Conservation (phyloP, 202 grass and related monocot genomes). For the Panicum hallii region DNA sequence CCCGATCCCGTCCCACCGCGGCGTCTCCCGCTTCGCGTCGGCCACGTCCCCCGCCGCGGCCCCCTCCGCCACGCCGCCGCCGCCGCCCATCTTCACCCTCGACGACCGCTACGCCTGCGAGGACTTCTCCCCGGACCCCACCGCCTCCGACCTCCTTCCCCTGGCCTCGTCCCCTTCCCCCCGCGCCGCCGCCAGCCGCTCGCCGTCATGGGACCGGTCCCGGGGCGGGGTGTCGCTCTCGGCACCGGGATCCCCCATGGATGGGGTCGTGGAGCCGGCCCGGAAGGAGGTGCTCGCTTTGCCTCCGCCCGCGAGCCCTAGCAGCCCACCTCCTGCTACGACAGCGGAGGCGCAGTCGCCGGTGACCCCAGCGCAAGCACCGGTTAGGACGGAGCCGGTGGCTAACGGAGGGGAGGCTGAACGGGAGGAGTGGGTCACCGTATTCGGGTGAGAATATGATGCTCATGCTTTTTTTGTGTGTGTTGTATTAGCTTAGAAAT, state of each 20-base stretch:
- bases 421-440: constrained; percentile 78
- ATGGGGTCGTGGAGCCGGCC: constrained; percentile 41
- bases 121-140: constrained; percentile 67
- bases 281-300: constrained; percentile 63
- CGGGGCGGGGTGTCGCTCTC: constrained; percentile 37
- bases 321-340: constrained; percentile 6
- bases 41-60: neutral
- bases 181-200: constrained; percentile 50
- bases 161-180: constrained; percentile 57
- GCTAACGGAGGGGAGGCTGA: constrained; percentile 49
- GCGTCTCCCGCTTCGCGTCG: constrained; percentile 52
- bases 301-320: constrained; percentile 47
- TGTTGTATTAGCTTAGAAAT: neutral
- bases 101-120: constrained; percentile 64
- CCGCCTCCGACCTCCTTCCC: constrained; percentile 57
- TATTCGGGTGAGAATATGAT: constrained; percentile 69
- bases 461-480: neutral
- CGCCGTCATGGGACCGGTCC: constrained; percentile 61
- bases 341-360: constrained; percentile 42
- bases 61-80: constrained; percentile 53
- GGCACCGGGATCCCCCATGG: constrained; percentile 54
- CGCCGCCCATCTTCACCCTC: constrained; percentile 78
- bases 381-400: constrained; percentile 29
- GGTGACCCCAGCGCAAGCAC: constrained; percentile 23
- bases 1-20: constrained; percentile 72